A percentile compares a stretch with the other conserved stretches of the same genome.
These are phyloP conservation scores for Umbelopsis sp. DNA, from an alignment of 371 early-diverging fungal genomes.

Conservation along the genomic window DNA sequence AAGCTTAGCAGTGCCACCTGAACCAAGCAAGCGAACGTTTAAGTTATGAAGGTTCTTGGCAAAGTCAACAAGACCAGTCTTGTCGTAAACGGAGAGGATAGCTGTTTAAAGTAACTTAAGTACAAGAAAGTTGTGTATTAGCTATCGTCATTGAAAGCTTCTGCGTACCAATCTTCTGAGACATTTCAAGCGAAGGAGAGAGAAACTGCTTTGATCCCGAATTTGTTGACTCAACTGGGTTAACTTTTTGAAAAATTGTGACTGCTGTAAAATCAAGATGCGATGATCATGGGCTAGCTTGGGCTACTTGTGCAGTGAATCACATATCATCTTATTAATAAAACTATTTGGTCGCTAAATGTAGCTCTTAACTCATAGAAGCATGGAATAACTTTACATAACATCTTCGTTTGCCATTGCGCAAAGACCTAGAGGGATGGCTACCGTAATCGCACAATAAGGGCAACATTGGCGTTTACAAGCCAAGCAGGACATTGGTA, in stretches of 20 bases:
- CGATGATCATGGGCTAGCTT: no score
- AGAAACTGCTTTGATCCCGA: not conserved
- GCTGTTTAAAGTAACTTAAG: conserved; percentile 50
- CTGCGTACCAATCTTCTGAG: conserved; percentile 39
- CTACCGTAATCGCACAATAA: no score
- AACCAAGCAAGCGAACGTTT: conserved; percentile 86
- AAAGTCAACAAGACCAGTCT: conserved; percentile 91
- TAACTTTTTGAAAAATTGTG: not conserved
- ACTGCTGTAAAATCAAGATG: conserved; percentile 1
- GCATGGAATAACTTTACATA: no score
- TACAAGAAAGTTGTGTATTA: not conserved
- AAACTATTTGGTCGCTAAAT: no score
- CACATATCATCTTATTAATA: no score
- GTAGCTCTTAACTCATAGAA: no score
- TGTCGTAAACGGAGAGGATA: conserved; percentile 96
- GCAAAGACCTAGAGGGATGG: no score
- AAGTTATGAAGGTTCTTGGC: conserved; percentile 80
- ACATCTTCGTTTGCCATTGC: no score
- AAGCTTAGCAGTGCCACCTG: conserved; percentile 94
- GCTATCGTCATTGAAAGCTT: not conserved
- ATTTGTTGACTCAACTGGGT: not conserved
- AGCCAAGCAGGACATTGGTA: no score
- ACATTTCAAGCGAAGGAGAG: conserved; percentile 24
- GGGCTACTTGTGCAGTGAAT: no score
- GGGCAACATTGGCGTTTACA: no score